Percentiles rank a stretch among this genome's conserved stretches.
Evolutionary conservation across 116 monocot genomes (phyloP).

Genomic region (Cymodocea nodosa): DNA sequence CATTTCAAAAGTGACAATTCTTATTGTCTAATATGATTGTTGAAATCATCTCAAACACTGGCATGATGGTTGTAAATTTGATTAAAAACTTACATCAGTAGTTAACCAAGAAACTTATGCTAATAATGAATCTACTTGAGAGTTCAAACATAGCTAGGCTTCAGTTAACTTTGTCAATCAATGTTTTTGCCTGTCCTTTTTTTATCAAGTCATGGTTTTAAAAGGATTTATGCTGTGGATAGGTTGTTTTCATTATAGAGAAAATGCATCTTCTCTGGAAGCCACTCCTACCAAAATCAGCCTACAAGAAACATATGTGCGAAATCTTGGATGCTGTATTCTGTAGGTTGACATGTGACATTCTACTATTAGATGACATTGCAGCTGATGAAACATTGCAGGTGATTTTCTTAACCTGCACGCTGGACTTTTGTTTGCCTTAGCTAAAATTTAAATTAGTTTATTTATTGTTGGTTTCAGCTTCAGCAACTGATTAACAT

Average conservation of each 20-base stretch:
- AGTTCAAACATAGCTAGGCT: no score
- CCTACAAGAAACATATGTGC: conserved; percentile 57
- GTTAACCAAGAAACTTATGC: no score
- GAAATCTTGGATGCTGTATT: conserved; percentile 48
- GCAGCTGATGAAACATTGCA: conserved; percentile 94
- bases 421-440: neutral
- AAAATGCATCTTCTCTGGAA: conserved; percentile 79
- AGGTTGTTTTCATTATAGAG: conserved; percentile 84
- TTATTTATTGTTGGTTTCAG: conserved; percentile 25
- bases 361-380: conserved; percentile 89
- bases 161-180: no score
- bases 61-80: no score
- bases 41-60: no score
- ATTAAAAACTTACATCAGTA: no score
- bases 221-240: neutral
- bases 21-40: no score
- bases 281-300: conserved; percentile 43
- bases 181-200: neutral
- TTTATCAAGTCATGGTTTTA: neutral
- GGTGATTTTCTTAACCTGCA: conserved; percentile 23
- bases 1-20: no score
- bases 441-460: neutral
- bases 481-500: conserved; percentile 73
- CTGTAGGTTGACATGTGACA: conserved; percentile 59
- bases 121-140: no score